A percentile compares a stretch with the other conserved stretches of the same genome.
Evolutionary conservation across 2,329 filamentous ascomycete genomes (phyloP).

Genomic region (Lachnellula occidentalis): DNA sequence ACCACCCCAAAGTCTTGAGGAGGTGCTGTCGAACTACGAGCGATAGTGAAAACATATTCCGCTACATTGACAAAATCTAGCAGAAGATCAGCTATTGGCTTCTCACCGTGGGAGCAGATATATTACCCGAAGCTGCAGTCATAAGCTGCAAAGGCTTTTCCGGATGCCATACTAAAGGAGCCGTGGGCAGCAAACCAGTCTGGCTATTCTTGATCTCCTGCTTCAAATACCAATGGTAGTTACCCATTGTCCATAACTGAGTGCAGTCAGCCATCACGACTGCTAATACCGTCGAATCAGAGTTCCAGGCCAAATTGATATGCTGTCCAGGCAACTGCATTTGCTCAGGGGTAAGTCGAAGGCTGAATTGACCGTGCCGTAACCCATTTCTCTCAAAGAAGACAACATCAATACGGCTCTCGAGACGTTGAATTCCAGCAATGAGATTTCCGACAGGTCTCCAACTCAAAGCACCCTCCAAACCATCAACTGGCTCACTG

Average conservation of each 20-base stretch:
- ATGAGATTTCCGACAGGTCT: constrained; percentile 85
- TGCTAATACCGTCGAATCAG: constrained; percentile 84
- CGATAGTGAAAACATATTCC: constrained; percentile 63
- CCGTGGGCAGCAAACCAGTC: constrained; percentile 31
- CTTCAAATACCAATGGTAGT: constrained; percentile 98
- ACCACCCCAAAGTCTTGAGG: constrained; percentile 76
- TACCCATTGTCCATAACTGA: constrained; percentile 96
- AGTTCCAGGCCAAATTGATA: constrained; percentile 77
- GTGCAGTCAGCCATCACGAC: constrained; percentile 67
- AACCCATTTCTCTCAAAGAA: constrained; percentile 98
- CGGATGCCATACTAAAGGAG: constrained; percentile 64
- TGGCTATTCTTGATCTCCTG: constrained; percentile 62
- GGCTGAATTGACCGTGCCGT: constrained; percentile 87
- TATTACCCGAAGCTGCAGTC: constrained; percentile 45
- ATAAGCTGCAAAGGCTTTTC: constrained; percentile 72
- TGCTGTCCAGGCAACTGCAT: constrained; percentile 47
- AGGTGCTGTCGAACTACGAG: constrained; percentile 62
- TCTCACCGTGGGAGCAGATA: not conserved
- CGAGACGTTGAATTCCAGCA: constrained; percentile 72
- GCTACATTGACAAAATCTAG: constrained; percentile 48
- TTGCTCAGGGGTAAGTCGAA: constrained; percentile 60
- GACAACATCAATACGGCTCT: constrained; percentile 69
- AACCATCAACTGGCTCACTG: constrained; percentile 86
- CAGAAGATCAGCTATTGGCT: not conserved
- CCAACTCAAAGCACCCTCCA: constrained; percentile 89